Evolutionary conservation across 495 filamentous ascomycete genomes (phyloP).

Genomic region (Haplographium delicatum): DNA sequence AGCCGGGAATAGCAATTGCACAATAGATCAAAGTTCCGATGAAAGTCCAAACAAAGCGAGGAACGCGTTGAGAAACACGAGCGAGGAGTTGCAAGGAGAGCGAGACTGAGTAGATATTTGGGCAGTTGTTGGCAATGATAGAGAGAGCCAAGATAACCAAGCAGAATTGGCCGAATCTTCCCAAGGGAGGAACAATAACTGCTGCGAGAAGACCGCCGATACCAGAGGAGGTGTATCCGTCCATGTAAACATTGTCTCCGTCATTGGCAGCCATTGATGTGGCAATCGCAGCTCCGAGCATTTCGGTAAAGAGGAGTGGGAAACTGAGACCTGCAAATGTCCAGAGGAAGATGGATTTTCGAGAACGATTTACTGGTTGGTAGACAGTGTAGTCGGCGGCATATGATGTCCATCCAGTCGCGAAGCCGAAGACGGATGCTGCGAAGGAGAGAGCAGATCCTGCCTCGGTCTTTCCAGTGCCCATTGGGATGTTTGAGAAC

Average conservation of each 20-base stretch:
- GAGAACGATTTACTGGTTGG: conserved; percentile 57
- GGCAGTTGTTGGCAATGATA: conserved; percentile 81
- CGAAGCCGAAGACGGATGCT: conserved; percentile 70
- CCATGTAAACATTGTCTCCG: conserved; percentile 41
- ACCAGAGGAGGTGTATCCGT: conserved; percentile 54
- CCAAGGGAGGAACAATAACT: conserved; percentile 60
- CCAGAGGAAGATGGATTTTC: conserved; percentile 59
- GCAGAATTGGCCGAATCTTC: conserved; percentile 78
- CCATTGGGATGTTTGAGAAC: conserved; percentile 64
- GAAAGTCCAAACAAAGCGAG: conserved; percentile 73
- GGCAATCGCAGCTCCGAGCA: conserved; percentile 70
- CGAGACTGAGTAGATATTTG: conserved; percentile 82
- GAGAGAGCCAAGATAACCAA: conserved; percentile 71
- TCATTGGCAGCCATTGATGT: conserved; percentile 53
- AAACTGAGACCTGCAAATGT: conserved; percentile 67
- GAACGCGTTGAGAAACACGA: conserved; percentile 58
- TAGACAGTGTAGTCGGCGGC: conserved; percentile 84
- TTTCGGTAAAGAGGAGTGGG: conserved; percentile 71
- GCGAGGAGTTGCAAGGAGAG: conserved; percentile 70
- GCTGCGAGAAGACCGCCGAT: conserved; percentile 68
- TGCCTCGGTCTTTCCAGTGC: conserved; percentile 54
- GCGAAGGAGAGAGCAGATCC: conserved; percentile 67
- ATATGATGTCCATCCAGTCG: conserved; percentile 74
- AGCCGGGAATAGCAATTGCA: conserved; percentile 73
- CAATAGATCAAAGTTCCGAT: conserved; percentile 64